A percentile compares a stretch with the other conserved stretches of the same genome.
These are phyloP conservation scores for Mycena vulgaris DNA, from an alignment of 768 basidiomycete genomes.

Conservation along the genomic window DNA sequence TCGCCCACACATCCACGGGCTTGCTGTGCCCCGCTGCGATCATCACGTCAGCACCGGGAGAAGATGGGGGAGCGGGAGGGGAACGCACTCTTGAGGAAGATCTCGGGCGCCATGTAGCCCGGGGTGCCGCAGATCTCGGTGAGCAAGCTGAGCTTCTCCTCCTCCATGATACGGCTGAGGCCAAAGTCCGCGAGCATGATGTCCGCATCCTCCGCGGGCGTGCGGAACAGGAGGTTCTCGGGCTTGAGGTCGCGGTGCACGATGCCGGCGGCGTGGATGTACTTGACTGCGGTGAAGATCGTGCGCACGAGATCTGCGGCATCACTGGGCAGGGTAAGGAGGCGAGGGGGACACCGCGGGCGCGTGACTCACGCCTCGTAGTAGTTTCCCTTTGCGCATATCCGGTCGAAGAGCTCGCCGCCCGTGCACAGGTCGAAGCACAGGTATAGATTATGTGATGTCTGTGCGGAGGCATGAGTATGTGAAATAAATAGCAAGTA, in stretches of 20 bases:
- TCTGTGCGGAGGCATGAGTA: conserved; percentile 58
- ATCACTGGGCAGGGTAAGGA: conserved; percentile 66
- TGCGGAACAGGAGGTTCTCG: conserved; percentile 96
- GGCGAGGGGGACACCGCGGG: neutral
- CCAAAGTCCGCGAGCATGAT: conserved; percentile 99
- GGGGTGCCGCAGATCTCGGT: conserved; percentile 98
- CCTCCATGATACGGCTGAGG: conserved; percentile 91
- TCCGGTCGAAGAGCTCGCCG: conserved; percentile 98
- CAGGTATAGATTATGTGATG: conserved; percentile 93
- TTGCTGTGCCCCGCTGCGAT: conserved; percentile 88
- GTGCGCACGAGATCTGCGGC: conserved; percentile 91
- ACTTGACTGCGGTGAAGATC: conserved; percentile 89
- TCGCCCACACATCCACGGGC: conserved; percentile 97
- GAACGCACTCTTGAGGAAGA: conserved; percentile 87
- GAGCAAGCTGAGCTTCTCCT: conserved; percentile 87
- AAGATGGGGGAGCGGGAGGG: neutral
- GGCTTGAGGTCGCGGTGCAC: conserved; percentile 98
- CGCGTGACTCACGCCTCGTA: conserved; percentile 83
- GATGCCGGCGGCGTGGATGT: conserved; percentile 93
- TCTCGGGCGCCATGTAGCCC: conserved; percentile 98
- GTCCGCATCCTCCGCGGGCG: conserved; percentile 90
- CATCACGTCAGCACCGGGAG: neutral
- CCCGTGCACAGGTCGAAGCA: conserved; percentile 97
- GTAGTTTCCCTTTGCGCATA: conserved; percentile 97
- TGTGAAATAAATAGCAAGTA: no score